A percentile compares a stretch with the other conserved stretches of the same genome.
phyloP scores from a whole-genome alignment of 805 yeast genomes.

The Monosporozyma servazzii region DNA sequence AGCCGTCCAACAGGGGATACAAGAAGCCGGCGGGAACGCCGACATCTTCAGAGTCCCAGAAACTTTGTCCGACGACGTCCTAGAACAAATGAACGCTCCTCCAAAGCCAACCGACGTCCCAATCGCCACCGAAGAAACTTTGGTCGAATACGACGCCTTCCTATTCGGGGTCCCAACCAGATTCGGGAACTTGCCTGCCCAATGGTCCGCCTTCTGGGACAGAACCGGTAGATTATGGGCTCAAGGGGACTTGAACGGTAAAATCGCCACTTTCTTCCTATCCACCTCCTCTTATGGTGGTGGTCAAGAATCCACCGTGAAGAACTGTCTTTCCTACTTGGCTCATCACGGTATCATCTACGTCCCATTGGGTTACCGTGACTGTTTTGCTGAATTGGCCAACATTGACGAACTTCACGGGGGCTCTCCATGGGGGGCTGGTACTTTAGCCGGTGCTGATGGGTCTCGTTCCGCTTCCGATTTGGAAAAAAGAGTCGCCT shows the following conservation, averaged over 20 bases:
- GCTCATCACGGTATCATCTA: conserved; percentile 72
- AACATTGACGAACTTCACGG: conserved; percentile 66
- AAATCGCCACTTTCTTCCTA: conserved; percentile 67
- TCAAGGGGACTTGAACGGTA: conserved; percentile 57
- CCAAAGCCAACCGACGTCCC: conserved; percentile 50
- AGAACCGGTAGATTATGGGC: conserved; percentile 78
- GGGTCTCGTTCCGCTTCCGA: conserved; percentile 64
- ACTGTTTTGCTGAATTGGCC: conserved; percentile 47
- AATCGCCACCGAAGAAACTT: conserved; percentile 46
- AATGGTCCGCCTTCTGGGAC: conserved; percentile 71
- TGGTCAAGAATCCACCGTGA: conserved; percentile 73
- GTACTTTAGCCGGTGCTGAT: conserved; percentile 65
- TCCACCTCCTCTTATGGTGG: conserved; percentile 68
- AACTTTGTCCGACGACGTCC: conserved; percentile 55
- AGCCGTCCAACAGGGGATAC: conserved; percentile 59
- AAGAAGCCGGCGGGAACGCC: conserved; percentile 59
- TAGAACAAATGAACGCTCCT: conserved; percentile 53
- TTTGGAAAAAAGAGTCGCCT: conserved; percentile 58
- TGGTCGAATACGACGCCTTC: conserved; percentile 61
- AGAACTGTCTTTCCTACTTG: conserved; percentile 49
- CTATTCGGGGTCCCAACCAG: conserved; percentile 78
- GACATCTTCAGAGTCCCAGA: conserved; percentile 70
- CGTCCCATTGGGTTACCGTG: conserved; percentile 70
- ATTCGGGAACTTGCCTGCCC: conserved; percentile 69
- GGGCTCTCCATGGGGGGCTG: conserved; percentile 86